A percentile compares a stretch with the other conserved stretches of the same genome.
phyloP scores from a whole-genome alignment of 768 basidiomycete genomes.

The Pulveroboletus sp. region DNA sequence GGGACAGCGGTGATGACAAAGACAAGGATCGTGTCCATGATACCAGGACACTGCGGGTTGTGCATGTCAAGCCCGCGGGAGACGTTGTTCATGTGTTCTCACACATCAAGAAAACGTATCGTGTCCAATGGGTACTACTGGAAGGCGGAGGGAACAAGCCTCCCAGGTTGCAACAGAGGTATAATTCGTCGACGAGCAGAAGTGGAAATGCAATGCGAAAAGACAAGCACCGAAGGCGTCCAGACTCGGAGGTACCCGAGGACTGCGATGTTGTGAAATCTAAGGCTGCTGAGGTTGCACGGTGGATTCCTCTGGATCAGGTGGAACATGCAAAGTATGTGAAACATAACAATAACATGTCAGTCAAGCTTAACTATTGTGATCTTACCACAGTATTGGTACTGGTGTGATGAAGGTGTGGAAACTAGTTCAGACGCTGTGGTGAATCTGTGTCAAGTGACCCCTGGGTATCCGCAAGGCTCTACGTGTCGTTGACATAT shows the following conservation, averaged over 20 bases:
- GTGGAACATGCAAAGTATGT: constrained; percentile 64
- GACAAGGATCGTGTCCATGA: background rate
- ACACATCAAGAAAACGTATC: constrained; percentile 86
- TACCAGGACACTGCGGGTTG: constrained; percentile 30
- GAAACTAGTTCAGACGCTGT: constrained; percentile 46
- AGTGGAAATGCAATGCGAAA: constrained; percentile 8
- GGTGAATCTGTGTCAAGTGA: constrained; percentile 5
- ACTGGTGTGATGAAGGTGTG: constrained; percentile 77
- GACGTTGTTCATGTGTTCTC: constrained; percentile 84
- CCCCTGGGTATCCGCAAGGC: too few relatives aligned
- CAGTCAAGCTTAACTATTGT: background rate
- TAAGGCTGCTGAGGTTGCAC: constrained; percentile 20
- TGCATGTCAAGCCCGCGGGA: constrained; percentile 50
- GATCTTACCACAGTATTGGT: constrained; percentile 50
- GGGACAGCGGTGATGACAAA: background rate
- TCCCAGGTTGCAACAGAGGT: constrained; percentile 20
- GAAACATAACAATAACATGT: background rate
- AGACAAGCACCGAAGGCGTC: constrained; percentile 11
- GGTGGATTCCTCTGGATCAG: constrained; percentile 55
- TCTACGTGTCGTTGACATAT: background rate
- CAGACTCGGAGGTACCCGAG: constrained; percentile 8
- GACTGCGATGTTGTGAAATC: constrained; percentile 9
- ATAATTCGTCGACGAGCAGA: constrained; percentile 3
- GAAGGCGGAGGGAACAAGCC: constrained; percentile 55
- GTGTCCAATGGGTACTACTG: constrained; percentile 67